These are phyloP conservation scores for Yarrowia galli DNA, from an alignment of 1,139 yeast species.

Conservation along the genomic window DNA sequence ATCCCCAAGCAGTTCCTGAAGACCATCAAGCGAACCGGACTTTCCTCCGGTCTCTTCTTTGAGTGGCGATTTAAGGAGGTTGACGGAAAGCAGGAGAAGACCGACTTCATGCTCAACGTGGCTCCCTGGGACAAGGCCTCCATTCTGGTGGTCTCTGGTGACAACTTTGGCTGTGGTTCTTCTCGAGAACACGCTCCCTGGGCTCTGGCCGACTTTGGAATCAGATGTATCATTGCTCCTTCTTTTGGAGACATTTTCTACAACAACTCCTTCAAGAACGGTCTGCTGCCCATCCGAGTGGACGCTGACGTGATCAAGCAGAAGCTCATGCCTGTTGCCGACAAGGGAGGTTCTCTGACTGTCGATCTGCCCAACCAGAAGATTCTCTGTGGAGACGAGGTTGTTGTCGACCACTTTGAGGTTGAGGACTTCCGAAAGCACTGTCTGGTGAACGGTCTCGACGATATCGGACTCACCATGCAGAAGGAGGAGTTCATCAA, in stretches of 20 bases:
- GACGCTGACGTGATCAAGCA: slow-evolving; percentile 73
- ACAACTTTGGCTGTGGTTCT: slow-evolving; percentile 98
- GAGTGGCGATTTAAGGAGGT: slow-evolving; percentile 82
- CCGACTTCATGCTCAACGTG: slow-evolving; percentile 87
- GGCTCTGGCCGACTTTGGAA: slow-evolving; percentile 98
- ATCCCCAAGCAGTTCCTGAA: slow-evolving; percentile 98
- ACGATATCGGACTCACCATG: slow-evolving; percentile 93
- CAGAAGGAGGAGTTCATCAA: slow-evolving; percentile 82
- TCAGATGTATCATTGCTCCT: slow-evolving; percentile 94
- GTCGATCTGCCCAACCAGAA: slow-evolving; percentile 88
- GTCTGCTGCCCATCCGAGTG: slow-evolving; percentile 86
- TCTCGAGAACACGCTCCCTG: slow-evolving; percentile 99
- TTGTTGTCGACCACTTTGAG: slow-evolving; percentile 80
- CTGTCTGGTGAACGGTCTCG: slow-evolving; percentile 91
- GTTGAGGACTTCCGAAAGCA: slow-evolving; percentile 93
- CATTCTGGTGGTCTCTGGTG: slow-evolving; percentile 90
- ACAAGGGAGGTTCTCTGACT: slow-evolving; percentile 71
- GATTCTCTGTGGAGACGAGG: slow-evolving; percentile 72
- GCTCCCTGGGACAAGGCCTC: slow-evolving; percentile 82
- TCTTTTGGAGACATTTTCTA: slow-evolving; percentile 98
- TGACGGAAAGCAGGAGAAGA: slow-evolving; percentile 76
- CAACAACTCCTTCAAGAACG: slow-evolving; percentile 95
- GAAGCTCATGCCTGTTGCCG: slow-evolving; percentile 81
- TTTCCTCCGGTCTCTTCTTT: slow-evolving; percentile 84
- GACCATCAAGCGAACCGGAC: slow-evolving; percentile 96